Evolutionary conservation across 2,329 filamentous ascomycete species (phyloP).

Genomic region (Emmonsia crescens): DNA sequence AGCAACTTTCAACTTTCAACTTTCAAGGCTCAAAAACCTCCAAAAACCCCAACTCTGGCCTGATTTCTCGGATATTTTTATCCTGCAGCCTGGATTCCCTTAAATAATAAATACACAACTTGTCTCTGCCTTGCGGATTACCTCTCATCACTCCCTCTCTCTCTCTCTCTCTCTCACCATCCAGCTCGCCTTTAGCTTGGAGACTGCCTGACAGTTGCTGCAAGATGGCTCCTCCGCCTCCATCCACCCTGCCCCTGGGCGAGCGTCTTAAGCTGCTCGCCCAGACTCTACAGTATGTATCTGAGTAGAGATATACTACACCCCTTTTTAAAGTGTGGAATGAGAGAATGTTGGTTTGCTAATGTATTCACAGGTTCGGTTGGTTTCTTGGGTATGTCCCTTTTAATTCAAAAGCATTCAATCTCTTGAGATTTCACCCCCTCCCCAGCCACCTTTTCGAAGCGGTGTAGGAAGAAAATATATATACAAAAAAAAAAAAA

Average conservation of each 20-base stretch:
- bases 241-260: conserved; percentile 56
- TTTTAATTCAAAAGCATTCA: conserved; percentile 7
- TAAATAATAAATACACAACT: neutral
- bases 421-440: too few species aligned
- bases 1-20: neutral
- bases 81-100: conserved; percentile 1
- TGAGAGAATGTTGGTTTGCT: conserved; percentile 4
- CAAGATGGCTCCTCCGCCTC: conserved; percentile 62
- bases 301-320: conserved; percentile 29
- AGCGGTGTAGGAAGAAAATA: neutral
- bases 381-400: conserved; percentile 69
- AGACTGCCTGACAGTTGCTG: neutral
- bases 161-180: neutral
- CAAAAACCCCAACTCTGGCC: neutral
- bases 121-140: neutral
- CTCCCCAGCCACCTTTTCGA: neutral
- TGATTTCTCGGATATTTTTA: neutral
- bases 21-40: neutral
- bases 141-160: neutral
- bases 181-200: neutral
- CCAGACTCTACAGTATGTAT: conserved; percentile 79
- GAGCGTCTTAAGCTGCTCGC: conserved; percentile 68
- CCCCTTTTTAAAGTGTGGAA: neutral
- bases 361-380: conserved; percentile 40
- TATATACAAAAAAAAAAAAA: neutral